These are phyloP conservation scores for Moesziomyces globuligerus DNA, from an alignment of 1,284 basidiomycete genomes.

Conservation along the genomic window DNA sequence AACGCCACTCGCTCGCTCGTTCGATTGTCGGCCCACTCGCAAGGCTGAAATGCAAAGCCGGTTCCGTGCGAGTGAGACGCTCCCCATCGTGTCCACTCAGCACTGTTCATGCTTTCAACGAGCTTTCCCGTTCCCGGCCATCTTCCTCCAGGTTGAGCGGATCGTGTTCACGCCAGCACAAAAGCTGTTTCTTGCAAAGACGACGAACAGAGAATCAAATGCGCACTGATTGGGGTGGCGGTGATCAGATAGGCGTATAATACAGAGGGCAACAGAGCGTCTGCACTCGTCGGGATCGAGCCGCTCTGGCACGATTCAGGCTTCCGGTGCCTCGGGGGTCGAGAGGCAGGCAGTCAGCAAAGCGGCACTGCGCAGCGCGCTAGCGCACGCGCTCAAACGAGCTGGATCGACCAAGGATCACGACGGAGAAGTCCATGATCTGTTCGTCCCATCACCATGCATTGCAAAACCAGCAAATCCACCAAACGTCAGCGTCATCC, in stretches of 20 bases:
- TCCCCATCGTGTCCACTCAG: neutral
- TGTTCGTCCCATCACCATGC: slow-evolving; percentile 1
- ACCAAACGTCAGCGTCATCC: slow-evolving; percentile 7
- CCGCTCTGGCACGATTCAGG: no score
- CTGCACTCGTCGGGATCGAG: no score
- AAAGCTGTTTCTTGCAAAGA: no score
- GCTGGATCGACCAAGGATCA: slow-evolving; percentile 63
- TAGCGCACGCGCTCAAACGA: slow-evolving; percentile 64
- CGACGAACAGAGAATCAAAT: no score
- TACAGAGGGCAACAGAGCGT: no score
- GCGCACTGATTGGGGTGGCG: no score
- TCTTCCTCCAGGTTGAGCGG: no score
- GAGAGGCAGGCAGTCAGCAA: neutral
- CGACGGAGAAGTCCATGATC: slow-evolving; percentile 64
- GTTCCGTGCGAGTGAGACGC: neutral
- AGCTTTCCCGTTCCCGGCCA: no score
- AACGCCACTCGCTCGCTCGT: neutral
- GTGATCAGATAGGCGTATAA: no score
- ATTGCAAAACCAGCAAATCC: neutral
- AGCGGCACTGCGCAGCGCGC: neutral
- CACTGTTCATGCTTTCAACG: no score
- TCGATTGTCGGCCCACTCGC: neutral
- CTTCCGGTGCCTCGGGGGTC: no score
- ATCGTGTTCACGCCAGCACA: no score
- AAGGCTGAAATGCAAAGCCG: neutral